Evolutionary conservation across 139 green algal species (phyloP).

Genomic region (Raphidocelis subcapitata): DNA sequence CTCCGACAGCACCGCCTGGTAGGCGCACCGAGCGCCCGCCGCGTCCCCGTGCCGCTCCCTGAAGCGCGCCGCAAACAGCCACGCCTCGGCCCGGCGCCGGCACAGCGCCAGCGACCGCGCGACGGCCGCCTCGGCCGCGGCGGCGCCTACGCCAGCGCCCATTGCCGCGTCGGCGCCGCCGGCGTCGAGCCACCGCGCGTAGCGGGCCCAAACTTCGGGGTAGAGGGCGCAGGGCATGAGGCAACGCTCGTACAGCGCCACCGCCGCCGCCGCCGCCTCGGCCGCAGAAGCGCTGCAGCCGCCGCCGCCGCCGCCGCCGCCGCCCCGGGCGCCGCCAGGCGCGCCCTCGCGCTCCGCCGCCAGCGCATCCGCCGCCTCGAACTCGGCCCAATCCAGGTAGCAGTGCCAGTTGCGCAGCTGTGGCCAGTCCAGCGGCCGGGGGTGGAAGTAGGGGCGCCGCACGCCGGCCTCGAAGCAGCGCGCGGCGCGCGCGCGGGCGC

Average conservation of each 20-base stretch:
- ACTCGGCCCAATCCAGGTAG: constrained; percentile 75
- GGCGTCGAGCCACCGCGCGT: constrained; percentile 66
- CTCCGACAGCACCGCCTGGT: constrained; percentile 36
- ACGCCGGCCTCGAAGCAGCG: constrained; percentile 68
- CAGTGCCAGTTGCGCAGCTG: constrained; percentile 76
- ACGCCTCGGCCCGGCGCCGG: constrained; percentile 59
- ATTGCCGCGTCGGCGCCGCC: constrained; percentile 28
- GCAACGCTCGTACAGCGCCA: constrained; percentile 82
- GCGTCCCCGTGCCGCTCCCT: constrained; percentile 61
- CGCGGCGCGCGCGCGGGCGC: constrained; percentile 9
- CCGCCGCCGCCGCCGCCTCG: constrained; percentile 17
- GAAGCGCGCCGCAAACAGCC: constrained; percentile 69
- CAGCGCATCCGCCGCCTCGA: constrained; percentile 39
- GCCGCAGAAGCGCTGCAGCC: background rate
- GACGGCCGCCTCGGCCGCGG: too few relatives aligned
- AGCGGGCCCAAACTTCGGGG: constrained; percentile 85
- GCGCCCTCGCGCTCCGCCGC: constrained; percentile 59
- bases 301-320: constrained; percentile 44
- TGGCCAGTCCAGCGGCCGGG: constrained; percentile 74
- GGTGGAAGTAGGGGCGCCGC: constrained; percentile 82
- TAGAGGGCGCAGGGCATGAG: constrained; percentile 82
- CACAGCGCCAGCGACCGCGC: constrained; percentile 61
- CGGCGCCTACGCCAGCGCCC: constrained; percentile 13
- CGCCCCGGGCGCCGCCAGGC: constrained; percentile 79
- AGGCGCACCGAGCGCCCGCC: constrained; percentile 42